A percentile compares a stretch with the other conserved stretches of the same genome.
These are phyloP conservation scores for Fusarium kyushuense DNA, from an alignment of 2,329 filamentous ascomycete species.

Conservation along the genomic window DNA sequence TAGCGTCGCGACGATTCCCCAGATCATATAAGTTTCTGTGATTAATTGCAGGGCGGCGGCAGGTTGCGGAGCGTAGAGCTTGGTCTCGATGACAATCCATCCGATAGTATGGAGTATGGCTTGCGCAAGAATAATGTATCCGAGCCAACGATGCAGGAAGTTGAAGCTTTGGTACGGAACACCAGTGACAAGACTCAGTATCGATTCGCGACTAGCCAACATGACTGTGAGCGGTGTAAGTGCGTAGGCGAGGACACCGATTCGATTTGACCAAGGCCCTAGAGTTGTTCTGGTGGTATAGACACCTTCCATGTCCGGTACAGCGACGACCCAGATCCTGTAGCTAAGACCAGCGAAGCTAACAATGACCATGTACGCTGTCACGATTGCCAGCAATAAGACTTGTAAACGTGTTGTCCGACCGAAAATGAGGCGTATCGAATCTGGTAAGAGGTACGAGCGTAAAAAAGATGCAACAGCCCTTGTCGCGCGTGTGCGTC, in stretches of 20 bases:
- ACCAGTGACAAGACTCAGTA: not conserved
- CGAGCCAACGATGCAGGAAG: slow-evolving; percentile 2
- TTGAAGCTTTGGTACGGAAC: not conserved
- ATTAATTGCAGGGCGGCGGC: not conserved
- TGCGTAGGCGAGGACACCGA: not conserved
- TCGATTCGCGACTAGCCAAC: not conserved
- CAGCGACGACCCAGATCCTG: not conserved
- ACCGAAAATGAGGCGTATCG: not conserved
- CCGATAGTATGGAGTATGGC: not conserved
- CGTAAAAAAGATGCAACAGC: not conserved
- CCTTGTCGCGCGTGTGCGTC: not conserved
- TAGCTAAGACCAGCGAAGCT: not conserved
- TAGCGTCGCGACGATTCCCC: not conserved
- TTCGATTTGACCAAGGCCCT: not conserved
- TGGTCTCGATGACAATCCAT: not conserved
- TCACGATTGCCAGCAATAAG: not conserved
- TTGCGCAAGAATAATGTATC: not conserved
- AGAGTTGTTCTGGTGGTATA: slow-evolving; percentile 1
- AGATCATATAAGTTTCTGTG: not conserved
- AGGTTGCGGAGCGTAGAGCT: not conserved
- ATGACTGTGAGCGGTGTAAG: not conserved
- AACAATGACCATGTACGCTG: not conserved
- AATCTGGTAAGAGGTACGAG: not conserved
- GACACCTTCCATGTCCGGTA: not conserved
- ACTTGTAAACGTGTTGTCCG: slow-evolving; percentile 1